Conservation (phyloP, 2,329 filamentous ascomycete species). For the Metarhizium brunneum region DNA sequence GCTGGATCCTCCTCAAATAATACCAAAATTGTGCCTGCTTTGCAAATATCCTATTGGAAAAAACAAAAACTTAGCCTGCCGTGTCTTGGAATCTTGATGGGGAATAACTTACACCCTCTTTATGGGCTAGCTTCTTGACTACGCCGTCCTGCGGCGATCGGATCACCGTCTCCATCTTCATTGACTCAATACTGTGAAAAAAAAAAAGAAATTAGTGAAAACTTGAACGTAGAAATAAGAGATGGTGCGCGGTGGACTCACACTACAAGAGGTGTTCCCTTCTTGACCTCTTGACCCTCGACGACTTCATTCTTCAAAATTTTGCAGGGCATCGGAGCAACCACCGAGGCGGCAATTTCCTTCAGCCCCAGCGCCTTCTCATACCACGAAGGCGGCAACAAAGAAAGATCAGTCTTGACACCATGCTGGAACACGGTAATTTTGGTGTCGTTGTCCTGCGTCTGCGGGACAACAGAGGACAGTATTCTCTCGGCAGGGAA, state of each 20-base stretch:
- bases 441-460: slow-evolving; percentile 43
- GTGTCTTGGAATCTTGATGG: too few relatives aligned
- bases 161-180: slow-evolving; percentile 87
- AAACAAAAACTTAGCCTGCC: background rate
- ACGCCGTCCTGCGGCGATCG: slow-evolving; percentile 64
- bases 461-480: slow-evolving; percentile 62
- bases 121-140: slow-evolving; percentile 64
- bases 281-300: slow-evolving; percentile 73
- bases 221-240: too few relatives aligned
- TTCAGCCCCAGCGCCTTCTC: slow-evolving; percentile 80
- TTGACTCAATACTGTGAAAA: slow-evolving; percentile 59
- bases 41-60: slow-evolving; percentile 58
- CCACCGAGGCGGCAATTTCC: slow-evolving; percentile 71
- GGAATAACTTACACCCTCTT: slow-evolving; percentile 53
- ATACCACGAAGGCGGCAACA: slow-evolving; percentile 66
- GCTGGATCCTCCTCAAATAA: slow-evolving; percentile 52
- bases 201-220: background rate
- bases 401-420: slow-evolving; percentile 46
- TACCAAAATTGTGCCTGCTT: slow-evolving; percentile 65
- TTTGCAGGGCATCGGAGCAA: slow-evolving; percentile 96
- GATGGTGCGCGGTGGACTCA: slow-evolving; percentile 29
- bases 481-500: slow-evolving; percentile 74
- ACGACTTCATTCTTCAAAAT: slow-evolving; percentile 80
- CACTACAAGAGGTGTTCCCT: slow-evolving; percentile 81
- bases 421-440: slow-evolving; percentile 71